These are phyloP conservation scores for Picea engelmannii DNA, from an alignment of 83 land plant species.

Conservation along the genomic window DNA sequence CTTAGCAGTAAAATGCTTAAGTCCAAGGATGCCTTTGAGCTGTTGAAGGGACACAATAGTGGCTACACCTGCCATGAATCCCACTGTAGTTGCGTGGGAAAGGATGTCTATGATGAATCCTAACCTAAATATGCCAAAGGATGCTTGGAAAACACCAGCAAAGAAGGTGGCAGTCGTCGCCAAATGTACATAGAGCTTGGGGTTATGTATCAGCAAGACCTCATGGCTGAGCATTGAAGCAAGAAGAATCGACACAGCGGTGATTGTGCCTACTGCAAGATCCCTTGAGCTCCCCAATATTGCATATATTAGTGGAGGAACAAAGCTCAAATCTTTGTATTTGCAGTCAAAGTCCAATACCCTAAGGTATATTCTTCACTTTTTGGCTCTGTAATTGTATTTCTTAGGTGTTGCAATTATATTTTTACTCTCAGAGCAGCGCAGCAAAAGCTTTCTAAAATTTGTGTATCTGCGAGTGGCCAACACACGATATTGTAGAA, in stretches of 20 bases:
- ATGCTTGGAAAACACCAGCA: slow-evolving; percentile 77
- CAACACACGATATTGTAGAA: too few species aligned
- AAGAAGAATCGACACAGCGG: slow-evolving; percentile 71
- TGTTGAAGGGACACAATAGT: slow-evolving; percentile 11
- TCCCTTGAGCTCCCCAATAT: slow-evolving; percentile 84
- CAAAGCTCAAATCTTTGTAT: slow-evolving; percentile 56
- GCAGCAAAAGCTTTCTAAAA: too few species aligned
- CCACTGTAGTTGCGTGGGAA: slow-evolving; percentile 74
- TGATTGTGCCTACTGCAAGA: slow-evolving; percentile 81
- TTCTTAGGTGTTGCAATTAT: too few species aligned
- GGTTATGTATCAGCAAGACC: slow-evolving; percentile 41
- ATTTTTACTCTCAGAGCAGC: too few species aligned
- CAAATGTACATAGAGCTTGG: slow-evolving; percentile 44
- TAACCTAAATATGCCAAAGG: slow-evolving; percentile 72
- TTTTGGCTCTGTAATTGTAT: too few species aligned
- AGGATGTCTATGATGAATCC: slow-evolving; percentile 87
- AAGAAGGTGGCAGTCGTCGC: slow-evolving; percentile 82
- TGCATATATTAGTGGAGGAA: slow-evolving; percentile 26
- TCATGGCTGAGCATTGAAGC: slow-evolving; percentile 9
- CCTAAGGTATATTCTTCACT: too few species aligned
- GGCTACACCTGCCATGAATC: slow-evolving; percentile 89
- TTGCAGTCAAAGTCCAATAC: too few species aligned
- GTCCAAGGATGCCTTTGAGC: slow-evolving; percentile 21
- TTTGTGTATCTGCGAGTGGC: too few species aligned
- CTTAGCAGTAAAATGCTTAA: slow-evolving; percentile 58